Conservation (phyloP, 345 rosid genomes). For the Dovyalis caffra region DNA sequence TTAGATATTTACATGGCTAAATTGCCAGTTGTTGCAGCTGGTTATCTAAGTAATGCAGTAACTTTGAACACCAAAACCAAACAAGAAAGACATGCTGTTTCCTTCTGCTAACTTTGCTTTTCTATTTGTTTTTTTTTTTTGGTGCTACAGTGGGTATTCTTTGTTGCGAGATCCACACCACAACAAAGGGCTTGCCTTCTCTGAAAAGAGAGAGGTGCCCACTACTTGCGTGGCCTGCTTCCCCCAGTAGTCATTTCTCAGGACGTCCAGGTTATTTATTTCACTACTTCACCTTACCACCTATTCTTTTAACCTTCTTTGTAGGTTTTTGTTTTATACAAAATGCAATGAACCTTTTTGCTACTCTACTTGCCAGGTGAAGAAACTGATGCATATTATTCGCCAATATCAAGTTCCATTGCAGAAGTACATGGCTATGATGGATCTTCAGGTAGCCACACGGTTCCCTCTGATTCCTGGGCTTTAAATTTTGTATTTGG, state of each 20-base stretch:
- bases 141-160: conserved; percentile 70
- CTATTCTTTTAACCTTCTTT: not conserved
- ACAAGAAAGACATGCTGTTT: not conserved
- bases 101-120: not conserved
- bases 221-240: conserved; percentile 90
- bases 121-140: not conserved
- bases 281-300: not conserved
- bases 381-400: conserved; percentile 80
- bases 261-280: conserved; percentile 69
- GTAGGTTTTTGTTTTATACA: not conserved
- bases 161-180: conserved; percentile 95
- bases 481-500: not conserved
- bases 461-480: not conserved
- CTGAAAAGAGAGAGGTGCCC: conserved; percentile 81
- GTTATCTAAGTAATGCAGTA: not conserved
- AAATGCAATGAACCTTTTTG: conserved; percentile 8
- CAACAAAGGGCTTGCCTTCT: conserved; percentile 95
- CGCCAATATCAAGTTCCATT: conserved; percentile 88
- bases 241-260: conserved; percentile 87
- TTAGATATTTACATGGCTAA: too few species aligned
- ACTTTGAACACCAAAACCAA: not conserved
- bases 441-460: conserved; percentile 82
- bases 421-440: conserved; percentile 94
- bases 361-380: conserved; percentile 45
- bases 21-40: not conserved